Evolutionary conservation across 768 basidiomycete species (phyloP), one percentile per base, ranked within the genome.

Genomic region (Pulveroboletus sp.): DNA sequence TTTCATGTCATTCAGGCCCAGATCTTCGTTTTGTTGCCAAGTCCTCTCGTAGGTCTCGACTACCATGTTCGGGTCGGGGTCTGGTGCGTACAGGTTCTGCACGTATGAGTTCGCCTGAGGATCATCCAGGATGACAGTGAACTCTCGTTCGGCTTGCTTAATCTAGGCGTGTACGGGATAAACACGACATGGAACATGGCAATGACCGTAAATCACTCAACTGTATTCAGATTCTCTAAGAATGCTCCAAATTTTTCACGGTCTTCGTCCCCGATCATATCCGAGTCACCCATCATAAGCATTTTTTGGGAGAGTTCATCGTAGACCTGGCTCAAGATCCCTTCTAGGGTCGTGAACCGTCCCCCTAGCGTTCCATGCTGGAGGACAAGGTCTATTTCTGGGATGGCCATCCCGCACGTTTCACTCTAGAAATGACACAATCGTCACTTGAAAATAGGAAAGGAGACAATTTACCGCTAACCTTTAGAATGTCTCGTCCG

Each of bases 21-120:
- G 74, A 43, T 93, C 91, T 65, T 98, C 96, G 59, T 99, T 93
- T 73, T 99, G 93, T 39, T 91, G 81, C 73, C 79, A 89, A 4
- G 82, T 82, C 43, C 96, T 76, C 36, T 93, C 89, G 62, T 98
- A 99, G 49, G 68, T 64, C 64, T 87, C 89, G 45, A 89, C 78
- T 28, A 68, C 75, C 89, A 99, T 91, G 61, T 93, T 93, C 1
- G 95, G 95, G 63, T 98, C 95, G 0, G 89, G 84, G 63, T 99
- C 95, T 5, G 96, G 96, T 0, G 96, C 95, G 64, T 95, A 97
- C n/a, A 94, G 60, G 66, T 93, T 96, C 67, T 99, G 96, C 39
- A 99, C 73, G 63, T 98, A 94, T 3, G 92, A 94, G 67, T 98
- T 97, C 13, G 91, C 86, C 17, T 98, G 75, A 3, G 96, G 96